phyloP scores from a whole-genome alignment of 805 yeast species.

The Yarrowia porcina region DNA sequence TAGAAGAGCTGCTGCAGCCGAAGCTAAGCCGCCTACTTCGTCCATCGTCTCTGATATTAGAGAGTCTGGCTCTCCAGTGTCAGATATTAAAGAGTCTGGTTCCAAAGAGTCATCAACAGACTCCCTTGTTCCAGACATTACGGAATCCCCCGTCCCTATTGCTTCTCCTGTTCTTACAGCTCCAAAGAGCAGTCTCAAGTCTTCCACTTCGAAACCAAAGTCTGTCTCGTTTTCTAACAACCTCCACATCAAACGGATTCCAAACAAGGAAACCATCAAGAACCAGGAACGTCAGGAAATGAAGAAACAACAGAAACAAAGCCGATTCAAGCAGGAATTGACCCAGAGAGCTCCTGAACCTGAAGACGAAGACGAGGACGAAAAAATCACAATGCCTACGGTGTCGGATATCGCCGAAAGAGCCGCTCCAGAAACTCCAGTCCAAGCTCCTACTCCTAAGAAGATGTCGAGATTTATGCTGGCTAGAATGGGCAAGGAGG shows the following conservation, averaged over 20 bases:
- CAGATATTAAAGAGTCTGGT: no score
- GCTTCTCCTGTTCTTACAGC: background rate
- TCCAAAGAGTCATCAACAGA: no score
- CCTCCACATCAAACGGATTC: slow-evolving; percentile 13
- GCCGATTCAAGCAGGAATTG: slow-evolving; percentile 13
- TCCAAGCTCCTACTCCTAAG: background rate
- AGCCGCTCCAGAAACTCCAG: background rate
- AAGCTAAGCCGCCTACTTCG: background rate
- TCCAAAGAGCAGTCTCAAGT: slow-evolving; percentile 6
- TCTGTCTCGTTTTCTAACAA: slow-evolving; percentile 17
- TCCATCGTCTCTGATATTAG: background rate
- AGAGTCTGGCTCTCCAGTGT: background rate
- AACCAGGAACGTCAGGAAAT: slow-evolving; percentile 11
- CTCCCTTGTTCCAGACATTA: background rate
- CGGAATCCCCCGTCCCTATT: background rate
- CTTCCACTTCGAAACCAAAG: background rate
- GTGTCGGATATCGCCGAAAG: slow-evolving; percentile 5
- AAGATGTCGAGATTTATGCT: slow-evolving; percentile 14
- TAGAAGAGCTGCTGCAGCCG: background rate
- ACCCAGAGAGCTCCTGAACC: background rate
- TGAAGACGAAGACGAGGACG: background rate
- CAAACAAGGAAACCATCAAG: slow-evolving; percentile 21
- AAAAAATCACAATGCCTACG: background rate
- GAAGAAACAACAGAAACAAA: background rate
- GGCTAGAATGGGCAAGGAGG: slow-evolving; percentile 1